Conservation (phyloP, 805 yeast species). For the Cyberlindnera euphorbiiphila region DNA sequence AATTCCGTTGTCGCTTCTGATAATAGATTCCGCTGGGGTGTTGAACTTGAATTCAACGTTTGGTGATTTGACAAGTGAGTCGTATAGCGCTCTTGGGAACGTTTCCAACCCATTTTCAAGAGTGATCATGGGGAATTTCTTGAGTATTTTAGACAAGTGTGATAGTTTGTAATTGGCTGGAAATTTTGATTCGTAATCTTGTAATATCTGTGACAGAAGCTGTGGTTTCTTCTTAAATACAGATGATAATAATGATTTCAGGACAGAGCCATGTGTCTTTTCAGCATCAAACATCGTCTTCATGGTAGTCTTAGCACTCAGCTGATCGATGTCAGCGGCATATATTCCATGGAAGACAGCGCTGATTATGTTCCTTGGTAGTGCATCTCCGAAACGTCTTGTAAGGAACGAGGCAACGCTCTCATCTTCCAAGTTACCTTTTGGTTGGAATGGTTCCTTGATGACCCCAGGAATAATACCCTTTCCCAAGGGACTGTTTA, state of each 20-base stretch:
- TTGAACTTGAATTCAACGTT: conserved; percentile 41
- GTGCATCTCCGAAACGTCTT: conserved; percentile 61
- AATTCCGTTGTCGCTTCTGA: neutral
- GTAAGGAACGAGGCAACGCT: conserved; percentile 61
- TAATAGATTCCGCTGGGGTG: conserved; percentile 20
- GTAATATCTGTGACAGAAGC: conserved; percentile 29
- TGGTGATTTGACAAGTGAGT: conserved; percentile 33
- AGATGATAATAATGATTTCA: conserved; percentile 40
- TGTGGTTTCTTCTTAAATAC: conserved; percentile 8
- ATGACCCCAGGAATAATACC: conserved; percentile 43
- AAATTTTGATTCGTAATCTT: conserved; percentile 37
- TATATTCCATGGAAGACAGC: conserved; percentile 88
- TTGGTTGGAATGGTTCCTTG: conserved; percentile 46
- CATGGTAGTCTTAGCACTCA: conserved; percentile 64
- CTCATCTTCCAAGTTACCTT: conserved; percentile 50
- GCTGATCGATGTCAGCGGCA: conserved; percentile 70
- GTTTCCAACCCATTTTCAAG: conserved; percentile 53
- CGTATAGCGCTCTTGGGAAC: conserved; percentile 43
- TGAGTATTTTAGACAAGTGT: conserved; percentile 33
- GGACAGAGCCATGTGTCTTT: conserved; percentile 51
- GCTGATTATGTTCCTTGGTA: conserved; percentile 59
- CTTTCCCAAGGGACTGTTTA: conserved; percentile 40
- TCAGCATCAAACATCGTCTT: conserved; percentile 57
- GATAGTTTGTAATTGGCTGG: conserved; percentile 39
- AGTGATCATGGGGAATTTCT: conserved; percentile 58